Evolutionary conservation across 305 asterid species (phyloP), one percentile per base, ranked within the genome.

Genomic region (Caryopteris hybrid): DNA sequence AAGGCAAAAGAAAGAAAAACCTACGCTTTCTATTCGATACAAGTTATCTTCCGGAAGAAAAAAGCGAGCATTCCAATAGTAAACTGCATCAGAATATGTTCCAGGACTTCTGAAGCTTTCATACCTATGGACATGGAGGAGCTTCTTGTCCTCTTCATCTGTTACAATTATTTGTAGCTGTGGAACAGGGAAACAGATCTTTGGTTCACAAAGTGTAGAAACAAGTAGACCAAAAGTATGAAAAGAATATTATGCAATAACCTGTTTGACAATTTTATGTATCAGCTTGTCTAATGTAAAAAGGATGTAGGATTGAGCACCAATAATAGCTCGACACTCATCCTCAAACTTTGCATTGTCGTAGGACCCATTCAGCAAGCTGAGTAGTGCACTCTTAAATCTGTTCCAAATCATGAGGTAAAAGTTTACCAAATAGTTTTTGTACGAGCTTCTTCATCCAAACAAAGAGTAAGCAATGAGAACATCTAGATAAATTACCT

Each of bases 211-310:
- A 73, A 74, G 58, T 21, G 61, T 48, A 56, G 45, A 59, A 65
- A 36, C 16, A 60, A 65, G 46, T 13, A 68, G 64, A 39, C 25
- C 9, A 13, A 58, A 38, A 45, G 1, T 33, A 53, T 1, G 38
- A 59, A 38, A 54, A 22, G 23, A 34, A 39, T 38, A 13, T 12
- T 10, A 16, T 41, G 73, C 47, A 64, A 61, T 51, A 69, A 90
- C 99, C 96, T 85, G 99, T 74, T 92, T 92, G 75, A 92, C 85
- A 74, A 92, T 83, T 83, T 88, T 95, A 69, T 79, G 91, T 75
- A 95, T 92, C 81, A 95, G 91, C 83, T 95, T 95, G 89, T 92
- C 99, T 72, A 95, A 75, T 18, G 97, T 95, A 77, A 88, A 90
- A 73, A 95, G 96, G 70, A 82, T 72, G 80, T 84, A 95, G 31